phyloP scores from a whole-genome alignment of 352 stramenopile genomes.

The Pythium chondricola region DNA sequence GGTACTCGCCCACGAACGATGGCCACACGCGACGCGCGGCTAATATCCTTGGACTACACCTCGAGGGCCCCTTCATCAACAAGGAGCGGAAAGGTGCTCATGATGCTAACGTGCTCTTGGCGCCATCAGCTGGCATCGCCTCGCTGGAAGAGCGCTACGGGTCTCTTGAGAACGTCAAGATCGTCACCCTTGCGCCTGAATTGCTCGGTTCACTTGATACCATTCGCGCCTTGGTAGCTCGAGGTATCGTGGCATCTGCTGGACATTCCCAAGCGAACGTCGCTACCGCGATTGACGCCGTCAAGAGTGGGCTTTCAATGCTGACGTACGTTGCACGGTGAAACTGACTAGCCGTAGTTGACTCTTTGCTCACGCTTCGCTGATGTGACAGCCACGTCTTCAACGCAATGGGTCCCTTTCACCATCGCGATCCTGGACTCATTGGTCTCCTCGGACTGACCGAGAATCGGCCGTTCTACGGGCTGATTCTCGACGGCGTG shows the following conservation, averaged over 20 bases:
- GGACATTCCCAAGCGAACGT: slow-evolving; percentile 76
- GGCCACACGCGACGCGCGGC: slow-evolving; percentile 27
- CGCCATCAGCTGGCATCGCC: slow-evolving; percentile 29
- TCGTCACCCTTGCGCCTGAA: slow-evolving; percentile 88
- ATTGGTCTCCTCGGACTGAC: slow-evolving; percentile 73
- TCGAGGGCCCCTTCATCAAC: slow-evolving; percentile 90
- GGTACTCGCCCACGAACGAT: slow-evolving; percentile 34
- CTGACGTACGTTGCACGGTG: slow-evolving; percentile 80
- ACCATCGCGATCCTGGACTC: slow-evolving; percentile 87
- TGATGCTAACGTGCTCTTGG: slow-evolving; percentile 44
- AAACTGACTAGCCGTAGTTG: too few species aligned
- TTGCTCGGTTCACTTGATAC: slow-evolving; percentile 54
- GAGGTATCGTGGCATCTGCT: slow-evolving; percentile 54
- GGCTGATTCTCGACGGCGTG: slow-evolving; percentile 85
- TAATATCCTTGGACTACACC: slow-evolving; percentile 80
- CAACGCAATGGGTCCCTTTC: slow-evolving; percentile 90
- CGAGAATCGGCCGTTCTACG: slow-evolving; percentile 53
- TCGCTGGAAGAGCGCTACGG: slow-evolving; percentile 53
- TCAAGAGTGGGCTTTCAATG: slow-evolving; percentile 63
- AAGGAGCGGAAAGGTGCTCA: slow-evolving; percentile 74
- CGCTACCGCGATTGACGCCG: slow-evolving; percentile 57
- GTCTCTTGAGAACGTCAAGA: slow-evolving; percentile 45
- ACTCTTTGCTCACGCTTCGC: too few species aligned
- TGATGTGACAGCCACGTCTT: slow-evolving; percentile 78
- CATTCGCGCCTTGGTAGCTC: slow-evolving; percentile 34